Evolutionary conservation across 2,329 filamentous ascomycete species (phyloP), one percentile per base, ranked within the genome.

Genomic region (Aspergillus melleus): DNA sequence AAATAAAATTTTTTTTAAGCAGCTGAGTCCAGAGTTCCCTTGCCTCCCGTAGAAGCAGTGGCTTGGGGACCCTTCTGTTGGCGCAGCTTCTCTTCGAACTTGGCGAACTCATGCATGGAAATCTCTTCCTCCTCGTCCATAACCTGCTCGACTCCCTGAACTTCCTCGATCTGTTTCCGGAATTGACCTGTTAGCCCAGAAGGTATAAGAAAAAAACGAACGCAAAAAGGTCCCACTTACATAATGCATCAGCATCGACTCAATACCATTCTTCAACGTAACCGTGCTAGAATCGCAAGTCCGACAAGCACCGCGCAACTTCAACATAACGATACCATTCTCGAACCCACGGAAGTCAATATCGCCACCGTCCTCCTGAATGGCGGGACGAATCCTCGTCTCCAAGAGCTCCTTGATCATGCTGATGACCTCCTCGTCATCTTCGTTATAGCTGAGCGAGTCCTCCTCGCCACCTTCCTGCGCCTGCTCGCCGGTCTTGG

Each of bases 391-490:
- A 71, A 99, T 96, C 63, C 95, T 85, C 26, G 95, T 99, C 78
- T 99, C 95, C 39, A 99, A 83, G 32, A 99, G 81, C 79, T 99
- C 95, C 80, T 98, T 96, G 79, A 99, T 98, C 95, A 98, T 98
- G 60, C 92, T 90, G 9, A 99, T 90, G 11, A 97, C 91, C 78
- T 99, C 95, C 66, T 88, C 89, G 74, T 99, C 95, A 63, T 96
- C 89, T 73, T 96, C 92, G 68, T 94, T 88, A 75, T 94, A 96
- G 22, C 86, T 86, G 54, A 96, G 80, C 61, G 86, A 90, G 69
- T 96, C 92, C 62, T 86, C 85, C 63, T 81, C 81, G 14, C 70
- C 66, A 49, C 78, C 63, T 69, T 78, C 62, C 79, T 83, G 67
- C 72, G 85, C 78, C 52, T 81, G 78, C 52, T 64, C 85, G 73